These are phyloP conservation scores for Ogataea nitratoaversa DNA, from an alignment of 805 yeast species.

Conservation along the genomic window DNA sequence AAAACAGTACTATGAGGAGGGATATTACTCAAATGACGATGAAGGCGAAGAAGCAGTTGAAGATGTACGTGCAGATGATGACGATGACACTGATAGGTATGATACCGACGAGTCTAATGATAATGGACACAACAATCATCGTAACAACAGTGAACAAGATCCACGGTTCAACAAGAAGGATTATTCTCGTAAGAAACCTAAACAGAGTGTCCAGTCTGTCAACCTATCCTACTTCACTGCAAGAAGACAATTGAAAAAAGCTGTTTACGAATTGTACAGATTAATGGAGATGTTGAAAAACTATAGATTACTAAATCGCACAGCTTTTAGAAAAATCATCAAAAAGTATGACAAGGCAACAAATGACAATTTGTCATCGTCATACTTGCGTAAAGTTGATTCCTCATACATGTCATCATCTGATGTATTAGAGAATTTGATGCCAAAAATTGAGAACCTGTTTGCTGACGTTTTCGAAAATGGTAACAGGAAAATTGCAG, in stretches of 20 bases:
- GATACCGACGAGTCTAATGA: neutral
- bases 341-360: slow-evolving; percentile 86
- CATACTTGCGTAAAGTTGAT: slow-evolving; percentile 57
- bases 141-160: slow-evolving; percentile 12
- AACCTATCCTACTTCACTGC: slow-evolving; percentile 60
- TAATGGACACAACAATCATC: neutral
- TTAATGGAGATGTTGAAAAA: slow-evolving; percentile 66
- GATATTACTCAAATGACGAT: slow-evolving; percentile 23
- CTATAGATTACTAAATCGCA: slow-evolving; percentile 71
- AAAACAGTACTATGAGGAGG: slow-evolving; percentile 33
- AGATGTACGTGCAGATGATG: neutral
- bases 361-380: slow-evolving; percentile 36
- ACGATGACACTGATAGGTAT: neutral
- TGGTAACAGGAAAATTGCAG: slow-evolving; percentile 66
- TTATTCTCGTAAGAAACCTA: slow-evolving; percentile 34
- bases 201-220: slow-evolving; percentile 1
- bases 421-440: slow-evolving; percentile 61
- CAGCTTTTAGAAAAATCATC: slow-evolving; percentile 83
- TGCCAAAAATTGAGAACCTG: slow-evolving; percentile 60
- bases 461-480: slow-evolving; percentile 64
- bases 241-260: slow-evolving; percentile 61
- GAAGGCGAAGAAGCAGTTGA: slow-evolving; percentile 10
- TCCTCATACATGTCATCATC: slow-evolving; percentile 56
- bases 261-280: slow-evolving; percentile 68
- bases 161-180: slow-evolving; percentile 43